Evolutionary conservation across 306 rosid species (phyloP).

Genomic region (Senna siamea): DNA sequence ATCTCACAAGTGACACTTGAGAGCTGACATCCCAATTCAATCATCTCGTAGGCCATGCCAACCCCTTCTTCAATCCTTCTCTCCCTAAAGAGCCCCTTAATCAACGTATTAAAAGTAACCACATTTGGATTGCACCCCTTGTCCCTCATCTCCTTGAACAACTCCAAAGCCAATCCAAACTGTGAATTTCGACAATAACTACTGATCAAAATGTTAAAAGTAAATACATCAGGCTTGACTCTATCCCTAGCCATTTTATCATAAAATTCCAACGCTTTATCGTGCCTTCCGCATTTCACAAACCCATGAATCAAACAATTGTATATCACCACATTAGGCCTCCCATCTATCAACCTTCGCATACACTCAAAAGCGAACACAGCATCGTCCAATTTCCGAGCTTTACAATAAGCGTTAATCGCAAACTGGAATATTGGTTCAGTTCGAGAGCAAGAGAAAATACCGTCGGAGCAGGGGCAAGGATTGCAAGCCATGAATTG

Average conservation of each 20-base stretch:
- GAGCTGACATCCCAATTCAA: conserved; percentile 59
- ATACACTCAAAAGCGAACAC: conserved; percentile 57
- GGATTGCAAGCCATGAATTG: conserved; percentile 58
- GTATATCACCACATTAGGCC: conserved; percentile 56
- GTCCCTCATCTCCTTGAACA: conserved; percentile 76
- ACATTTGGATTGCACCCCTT: conserved; percentile 83
- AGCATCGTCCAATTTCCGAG: conserved; percentile 62
- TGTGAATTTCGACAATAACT: conserved; percentile 66
- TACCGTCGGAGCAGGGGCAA: conserved; percentile 77
- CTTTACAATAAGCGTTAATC: conserved; percentile 63
- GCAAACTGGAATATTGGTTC: conserved; percentile 64
- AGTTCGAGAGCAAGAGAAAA: conserved; percentile 74
- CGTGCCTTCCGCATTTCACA: conserved; percentile 61
- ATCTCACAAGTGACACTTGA: conserved; percentile 81
- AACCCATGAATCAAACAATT: conserved; percentile 77
- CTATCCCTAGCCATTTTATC: conserved; percentile 51
- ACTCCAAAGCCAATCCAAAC: conserved; percentile 64
- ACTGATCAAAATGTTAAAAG: conserved; percentile 84
- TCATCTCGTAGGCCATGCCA: conserved; percentile 85
- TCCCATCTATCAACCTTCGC: conserved; percentile 75
- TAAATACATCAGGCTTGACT: conserved; percentile 75
- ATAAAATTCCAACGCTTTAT: conserved; percentile 61
- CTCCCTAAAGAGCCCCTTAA: conserved; percentile 79
- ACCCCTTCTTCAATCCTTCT: conserved; percentile 66
- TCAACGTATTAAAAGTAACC: conserved; percentile 87